A percentile compares a stretch with the other conserved stretches of the same genome.
Evolutionary conservation across 306 rosid species (phyloP).

Genomic region (Phaseolus lunatus): DNA sequence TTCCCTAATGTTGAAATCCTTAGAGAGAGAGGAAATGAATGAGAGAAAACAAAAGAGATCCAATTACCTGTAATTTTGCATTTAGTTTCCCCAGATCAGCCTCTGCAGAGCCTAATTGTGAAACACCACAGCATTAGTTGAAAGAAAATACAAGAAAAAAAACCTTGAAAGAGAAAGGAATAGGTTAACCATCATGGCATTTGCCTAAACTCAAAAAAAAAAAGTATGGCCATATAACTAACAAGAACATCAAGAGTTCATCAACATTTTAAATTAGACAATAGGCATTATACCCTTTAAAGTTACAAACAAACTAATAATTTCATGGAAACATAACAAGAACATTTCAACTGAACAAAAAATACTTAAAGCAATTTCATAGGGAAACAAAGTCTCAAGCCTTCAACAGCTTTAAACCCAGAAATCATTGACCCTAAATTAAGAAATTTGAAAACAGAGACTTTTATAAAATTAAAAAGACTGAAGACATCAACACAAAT

Average conservation of each 20-base stretch:
- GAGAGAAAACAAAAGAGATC: slow-evolving; percentile 32
- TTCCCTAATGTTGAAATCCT: background rate
- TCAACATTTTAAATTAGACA: slow-evolving; percentile 25
- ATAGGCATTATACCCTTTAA: slow-evolving; percentile 16
- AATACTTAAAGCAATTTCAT: background rate
- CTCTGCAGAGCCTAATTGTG: slow-evolving; percentile 58
- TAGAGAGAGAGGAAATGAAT: background rate
- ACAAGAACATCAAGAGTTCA: slow-evolving; percentile 4
- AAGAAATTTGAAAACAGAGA: background rate
- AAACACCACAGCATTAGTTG: slow-evolving; percentile 49
- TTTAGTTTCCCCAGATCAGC: slow-evolving; percentile 66
- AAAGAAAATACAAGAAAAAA: slow-evolving; percentile 37
- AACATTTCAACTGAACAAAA: slow-evolving; percentile 8
- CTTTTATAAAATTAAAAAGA: slow-evolving; percentile 11
- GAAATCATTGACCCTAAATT: slow-evolving; percentile 19
- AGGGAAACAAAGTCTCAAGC: slow-evolving; percentile 16
- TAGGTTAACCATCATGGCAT: slow-evolving; percentile 27
- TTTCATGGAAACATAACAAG: background rate
- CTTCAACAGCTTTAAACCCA: slow-evolving; percentile 34
- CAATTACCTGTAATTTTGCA: slow-evolving; percentile 78
- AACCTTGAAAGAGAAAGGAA: slow-evolving; percentile 16
- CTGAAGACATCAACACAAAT: slow-evolving; percentile 12
- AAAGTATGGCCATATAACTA: slow-evolving; percentile 12
- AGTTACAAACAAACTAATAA: slow-evolving; percentile 20
- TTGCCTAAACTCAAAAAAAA: slow-evolving; percentile 13